A percentile compares a stretch with the other conserved stretches of the same genome.
Evolutionary conservation across 129 eudicot genomes (phyloP).

Genomic region (Tanacetum coccineum): DNA sequence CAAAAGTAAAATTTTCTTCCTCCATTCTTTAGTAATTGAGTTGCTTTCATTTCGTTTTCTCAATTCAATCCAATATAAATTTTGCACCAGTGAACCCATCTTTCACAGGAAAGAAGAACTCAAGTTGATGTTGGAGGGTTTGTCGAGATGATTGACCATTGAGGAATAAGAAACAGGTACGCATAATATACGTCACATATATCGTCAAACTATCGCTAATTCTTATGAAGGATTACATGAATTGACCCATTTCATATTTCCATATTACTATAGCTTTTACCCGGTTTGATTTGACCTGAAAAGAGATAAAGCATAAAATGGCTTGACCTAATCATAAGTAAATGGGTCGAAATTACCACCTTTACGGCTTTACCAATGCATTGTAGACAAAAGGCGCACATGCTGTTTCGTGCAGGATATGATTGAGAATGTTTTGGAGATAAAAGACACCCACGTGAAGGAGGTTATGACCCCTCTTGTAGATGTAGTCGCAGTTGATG

Average conservation of each 20-base stretch:
- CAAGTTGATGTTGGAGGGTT: conserved; percentile 64
- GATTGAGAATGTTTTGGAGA: conserved; percentile 80
- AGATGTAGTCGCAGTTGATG: too few species aligned
- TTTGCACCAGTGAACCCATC: conserved; percentile 47
- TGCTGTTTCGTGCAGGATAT: conserved; percentile 40
- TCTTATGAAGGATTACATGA: not conserved
- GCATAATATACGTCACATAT: not conserved
- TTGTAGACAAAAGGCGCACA: too few species aligned
- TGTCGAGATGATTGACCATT: conserved; percentile 60
- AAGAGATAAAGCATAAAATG: not conserved
- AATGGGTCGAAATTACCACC: too few species aligned
- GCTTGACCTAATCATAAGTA: not conserved
- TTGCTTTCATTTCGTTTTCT: not conserved
- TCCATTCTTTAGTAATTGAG: not conserved
- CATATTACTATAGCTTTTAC: not conserved
- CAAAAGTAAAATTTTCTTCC: conserved; percentile 32
- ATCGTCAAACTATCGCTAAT: not conserved
- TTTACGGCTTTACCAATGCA: too few species aligned
- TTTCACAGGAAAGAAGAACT: conserved; percentile 69
- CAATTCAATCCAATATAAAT: not conserved
- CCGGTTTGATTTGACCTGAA: not conserved
- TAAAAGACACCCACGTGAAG: too few species aligned
- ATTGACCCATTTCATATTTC: not conserved
- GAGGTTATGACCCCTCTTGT: too few species aligned
- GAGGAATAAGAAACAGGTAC: conserved; percentile 80